Evolutionary conservation across 768 basidiomycete genomes (phyloP).

Genomic region (Podaxis sp.): DNA sequence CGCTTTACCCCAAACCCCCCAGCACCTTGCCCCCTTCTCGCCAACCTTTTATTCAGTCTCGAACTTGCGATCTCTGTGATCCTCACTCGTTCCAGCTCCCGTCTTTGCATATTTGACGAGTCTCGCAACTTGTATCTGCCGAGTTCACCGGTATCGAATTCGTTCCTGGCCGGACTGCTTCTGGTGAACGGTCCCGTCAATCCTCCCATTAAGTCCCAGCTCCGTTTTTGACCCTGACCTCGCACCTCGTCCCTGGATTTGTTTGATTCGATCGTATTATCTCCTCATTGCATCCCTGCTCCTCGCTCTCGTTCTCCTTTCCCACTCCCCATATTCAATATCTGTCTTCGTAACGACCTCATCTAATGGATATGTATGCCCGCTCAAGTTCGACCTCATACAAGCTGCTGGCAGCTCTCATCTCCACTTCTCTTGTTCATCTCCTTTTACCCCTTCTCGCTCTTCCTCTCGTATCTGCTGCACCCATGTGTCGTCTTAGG

Average conservation of each 20-base stretch:
- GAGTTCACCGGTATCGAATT: background rate
- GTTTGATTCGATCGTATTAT: background rate
- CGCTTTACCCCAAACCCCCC: background rate
- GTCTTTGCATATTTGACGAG: background rate
- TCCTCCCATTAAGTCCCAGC: background rate
- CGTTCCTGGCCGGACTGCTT: background rate
- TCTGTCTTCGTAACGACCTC: background rate
- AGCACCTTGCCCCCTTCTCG: background rate
- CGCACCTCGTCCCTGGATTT: background rate
- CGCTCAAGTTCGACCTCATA: constrained; percentile 11
- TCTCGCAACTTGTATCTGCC: background rate
- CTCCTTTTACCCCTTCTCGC: constrained; percentile 1
- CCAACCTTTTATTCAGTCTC: background rate
- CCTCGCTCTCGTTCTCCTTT: background rate
- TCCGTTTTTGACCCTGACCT: background rate
- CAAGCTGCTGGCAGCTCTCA: constrained; percentile 25
- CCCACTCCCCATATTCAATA: background rate
- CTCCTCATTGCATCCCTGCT: background rate
- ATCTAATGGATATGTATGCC: background rate
- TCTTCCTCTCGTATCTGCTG: constrained; percentile 21
- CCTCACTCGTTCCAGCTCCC: background rate
- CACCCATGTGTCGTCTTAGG: constrained; percentile 28
- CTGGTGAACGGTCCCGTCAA: background rate
- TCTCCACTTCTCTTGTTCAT: constrained; percentile 4
- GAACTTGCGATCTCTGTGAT: background rate